phyloP scores from a whole-genome alignment of 768 basidiomycete genomes.

The Tylopilus balloui region DNA sequence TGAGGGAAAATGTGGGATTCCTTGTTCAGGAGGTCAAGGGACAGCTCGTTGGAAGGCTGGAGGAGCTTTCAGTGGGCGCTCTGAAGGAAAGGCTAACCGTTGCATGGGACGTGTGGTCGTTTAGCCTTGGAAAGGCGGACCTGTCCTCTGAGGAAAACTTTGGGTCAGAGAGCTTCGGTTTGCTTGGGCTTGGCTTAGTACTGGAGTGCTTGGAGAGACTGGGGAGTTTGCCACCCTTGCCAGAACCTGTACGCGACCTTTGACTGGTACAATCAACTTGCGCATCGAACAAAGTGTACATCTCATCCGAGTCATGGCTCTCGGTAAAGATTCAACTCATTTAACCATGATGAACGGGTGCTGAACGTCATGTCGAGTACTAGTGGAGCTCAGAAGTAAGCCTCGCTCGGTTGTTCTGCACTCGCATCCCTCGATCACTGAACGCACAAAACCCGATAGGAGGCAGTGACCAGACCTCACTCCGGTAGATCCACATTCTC shows the following conservation, averaged over 20 bases:
- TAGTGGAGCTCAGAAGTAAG: constrained; percentile 20
- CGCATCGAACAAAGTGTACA: not conserved
- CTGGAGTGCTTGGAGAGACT: constrained; percentile 54
- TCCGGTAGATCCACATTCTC: constrained; percentile 10
- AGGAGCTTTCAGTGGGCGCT: constrained; percentile 23
- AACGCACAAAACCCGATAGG: constrained; percentile 6
- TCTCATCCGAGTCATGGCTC: constrained; percentile 13
- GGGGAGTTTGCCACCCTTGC: constrained; percentile 25
- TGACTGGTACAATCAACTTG: not conserved
- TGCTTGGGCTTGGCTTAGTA: constrained; percentile 57
- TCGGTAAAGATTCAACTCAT: constrained; percentile 12
- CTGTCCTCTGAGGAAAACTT: constrained; percentile 31
- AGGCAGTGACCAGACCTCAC: constrained; percentile 4
- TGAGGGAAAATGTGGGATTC: constrained; percentile 52
- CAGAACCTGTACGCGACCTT: not conserved
- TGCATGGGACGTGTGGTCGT: constrained; percentile 63
- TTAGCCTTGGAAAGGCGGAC: constrained; percentile 38
- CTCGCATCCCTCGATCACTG: not conserved
- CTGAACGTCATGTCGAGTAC: constrained; percentile 5
- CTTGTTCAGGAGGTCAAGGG: constrained; percentile 50
- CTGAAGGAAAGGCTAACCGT: constrained; percentile 40
- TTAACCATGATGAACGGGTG: not conserved
- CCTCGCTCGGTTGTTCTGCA: not conserved
- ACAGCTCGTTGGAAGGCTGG: constrained; percentile 30
- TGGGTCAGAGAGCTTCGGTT: constrained; percentile 62